Conservation (phyloP, 768 basidiomycete species). For the Gymnopilus junonius region DNA sequence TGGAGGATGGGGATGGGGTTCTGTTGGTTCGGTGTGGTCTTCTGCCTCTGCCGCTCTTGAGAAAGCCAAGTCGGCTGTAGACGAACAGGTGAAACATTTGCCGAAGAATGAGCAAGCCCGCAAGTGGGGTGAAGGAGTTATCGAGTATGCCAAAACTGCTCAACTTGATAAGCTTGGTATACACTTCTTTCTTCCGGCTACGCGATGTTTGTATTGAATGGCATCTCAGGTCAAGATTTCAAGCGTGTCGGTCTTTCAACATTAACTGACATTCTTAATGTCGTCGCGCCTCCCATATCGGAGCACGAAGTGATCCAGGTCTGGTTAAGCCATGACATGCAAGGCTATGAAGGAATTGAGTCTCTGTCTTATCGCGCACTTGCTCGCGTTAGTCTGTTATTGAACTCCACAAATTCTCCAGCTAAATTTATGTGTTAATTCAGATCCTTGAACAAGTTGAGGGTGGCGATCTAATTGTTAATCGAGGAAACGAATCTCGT, state of each 20-base stretch:
- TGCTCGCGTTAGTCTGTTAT: slow-evolving; percentile 58
- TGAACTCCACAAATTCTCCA: background rate
- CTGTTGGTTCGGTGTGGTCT: slow-evolving; percentile 65
- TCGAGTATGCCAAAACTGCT: slow-evolving; percentile 86
- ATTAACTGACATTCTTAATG: slow-evolving; percentile 90
- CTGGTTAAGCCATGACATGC: slow-evolving; percentile 96
- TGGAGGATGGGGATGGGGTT: slow-evolving; percentile 81
- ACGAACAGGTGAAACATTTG: slow-evolving; percentile 90
- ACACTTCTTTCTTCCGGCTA: slow-evolving; percentile 24
- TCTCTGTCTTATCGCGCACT: slow-evolving; percentile 90
- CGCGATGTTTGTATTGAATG: background rate
- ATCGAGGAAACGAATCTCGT: slow-evolving; percentile 76
- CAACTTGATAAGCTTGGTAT: slow-evolving; percentile 90
- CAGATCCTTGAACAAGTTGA: slow-evolving; percentile 95
- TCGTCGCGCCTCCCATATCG: slow-evolving; percentile 96
- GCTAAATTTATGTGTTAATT: background rate
- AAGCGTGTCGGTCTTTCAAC: slow-evolving; percentile 88
- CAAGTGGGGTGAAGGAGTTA: slow-evolving; percentile 86
- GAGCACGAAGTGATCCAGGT: slow-evolving; percentile 98
- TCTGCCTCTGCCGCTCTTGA: slow-evolving; percentile 85
- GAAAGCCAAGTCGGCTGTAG: slow-evolving; percentile 86
- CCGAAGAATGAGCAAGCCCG: slow-evolving; percentile 86
- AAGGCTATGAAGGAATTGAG: slow-evolving; percentile 95
- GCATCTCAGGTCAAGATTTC: slow-evolving; percentile 80
- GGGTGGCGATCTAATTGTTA: slow-evolving; percentile 89